Base-by-base conservation (phyloP, 2,329 filamentous ascomycete species). In the Scytalidium sp. region DNA sequence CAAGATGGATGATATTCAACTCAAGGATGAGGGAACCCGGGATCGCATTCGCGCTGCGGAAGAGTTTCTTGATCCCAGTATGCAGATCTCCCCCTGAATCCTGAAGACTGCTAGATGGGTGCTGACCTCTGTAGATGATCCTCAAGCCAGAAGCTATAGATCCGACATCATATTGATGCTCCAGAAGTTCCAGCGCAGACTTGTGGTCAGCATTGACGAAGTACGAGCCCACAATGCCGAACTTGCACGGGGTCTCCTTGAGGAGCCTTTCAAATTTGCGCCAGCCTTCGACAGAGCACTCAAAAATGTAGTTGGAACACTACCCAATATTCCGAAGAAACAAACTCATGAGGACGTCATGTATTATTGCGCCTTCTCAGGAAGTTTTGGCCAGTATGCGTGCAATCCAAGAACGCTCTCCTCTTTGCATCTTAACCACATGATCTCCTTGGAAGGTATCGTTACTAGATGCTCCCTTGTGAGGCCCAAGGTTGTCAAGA, bases 291-390 rank as follows among this genome's bases (percentile, higher is more conserved):
- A 99, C 67, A 80, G 84, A 58, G 94, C 93, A 1, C 80, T 99
- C 54, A 96, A 94, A 66, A 85, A 94, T 56, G 87, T 97, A 46
- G 85, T 97, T 56, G 82, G 87, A 64, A 87, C 90, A 2, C 75
- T 96, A 25, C 85, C 87, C 10, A 84, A 88, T 61, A 83, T 88
- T 39, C 83, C 90, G 2, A 80, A 86, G 2, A 85, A 87, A 59
- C 90, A 96, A 68, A 85, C 83, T 1, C 80, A 83, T 41, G 84
- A 87, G 23, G 92, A 97, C 66, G 83, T 85, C 40, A 78, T 90
- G 60, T 99, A 96, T 73, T 97, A 99, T 68, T 97, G 94, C 64
- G 94, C 94, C n/a, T 97, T 90, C 74, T 84, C 93, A 49, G 94
- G 94, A 57, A 96, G 90, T 66, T 99, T 99, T 66, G 94, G 95